phyloP scores from a whole-genome alignment of 2,329 filamentous ascomycete species.

The Fusarium armeniacum region DNA sequence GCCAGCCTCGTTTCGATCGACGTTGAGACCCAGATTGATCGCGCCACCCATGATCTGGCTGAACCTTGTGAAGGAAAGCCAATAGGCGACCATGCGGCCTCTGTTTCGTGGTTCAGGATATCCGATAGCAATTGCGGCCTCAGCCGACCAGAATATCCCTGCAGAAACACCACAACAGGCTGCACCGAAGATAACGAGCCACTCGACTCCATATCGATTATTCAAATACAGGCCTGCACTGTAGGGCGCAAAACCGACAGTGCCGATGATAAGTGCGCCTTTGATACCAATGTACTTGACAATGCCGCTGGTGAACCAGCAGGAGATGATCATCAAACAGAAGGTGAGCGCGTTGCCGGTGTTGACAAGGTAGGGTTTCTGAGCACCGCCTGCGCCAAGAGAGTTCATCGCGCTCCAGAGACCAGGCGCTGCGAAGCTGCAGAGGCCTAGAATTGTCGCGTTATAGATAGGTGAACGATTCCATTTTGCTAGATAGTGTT shows the following conservation, averaged over 20 bases:
- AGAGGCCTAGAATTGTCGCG: slow-evolving; percentile 50
- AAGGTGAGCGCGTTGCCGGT: slow-evolving; percentile 66
- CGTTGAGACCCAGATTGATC: slow-evolving; percentile 75
- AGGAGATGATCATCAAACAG: slow-evolving; percentile 61
- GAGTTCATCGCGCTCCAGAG: slow-evolving; percentile 51
- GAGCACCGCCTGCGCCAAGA: slow-evolving; percentile 61
- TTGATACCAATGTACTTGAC: slow-evolving; percentile 51
- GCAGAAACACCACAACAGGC: slow-evolving; percentile 59
- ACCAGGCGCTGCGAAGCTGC: slow-evolving; percentile 50
- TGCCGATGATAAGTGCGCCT: slow-evolving; percentile 58
- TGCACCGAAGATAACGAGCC: slow-evolving; percentile 61
- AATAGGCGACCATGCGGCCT: slow-evolving; percentile 72
- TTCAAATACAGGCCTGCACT: slow-evolving; percentile 61
- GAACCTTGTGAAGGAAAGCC: slow-evolving; percentile 73
- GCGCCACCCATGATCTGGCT: slow-evolving; percentile 68
- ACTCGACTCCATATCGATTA: slow-evolving; percentile 59
- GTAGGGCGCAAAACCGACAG: slow-evolving; percentile 60
- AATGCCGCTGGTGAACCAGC: slow-evolving; percentile 61
- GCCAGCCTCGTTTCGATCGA: slow-evolving; percentile 65
- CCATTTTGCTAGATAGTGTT: slow-evolving; percentile 41
- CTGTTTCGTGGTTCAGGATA: slow-evolving; percentile 76
- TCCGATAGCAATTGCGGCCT: slow-evolving; percentile 61
- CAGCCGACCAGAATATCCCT: slow-evolving; percentile 55
- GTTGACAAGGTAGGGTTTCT: slow-evolving; percentile 75
- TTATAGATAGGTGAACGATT: slow-evolving; percentile 49